Conservation (phyloP, 2,329 filamentous ascomycete genomes). For the Diaporthe sp. region DNA sequence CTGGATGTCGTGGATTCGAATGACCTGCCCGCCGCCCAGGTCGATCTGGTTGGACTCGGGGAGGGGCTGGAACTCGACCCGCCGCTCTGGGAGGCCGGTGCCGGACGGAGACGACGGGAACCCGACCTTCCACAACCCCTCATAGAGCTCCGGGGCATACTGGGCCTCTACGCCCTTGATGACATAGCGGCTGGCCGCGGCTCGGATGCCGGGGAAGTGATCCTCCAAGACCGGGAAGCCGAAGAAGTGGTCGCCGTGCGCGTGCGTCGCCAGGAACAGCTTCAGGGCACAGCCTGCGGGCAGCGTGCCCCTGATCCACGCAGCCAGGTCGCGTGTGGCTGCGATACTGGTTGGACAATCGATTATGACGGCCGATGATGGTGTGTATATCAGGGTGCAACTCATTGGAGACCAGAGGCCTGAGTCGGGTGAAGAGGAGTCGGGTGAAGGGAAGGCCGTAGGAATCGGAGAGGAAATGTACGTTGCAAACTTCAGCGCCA, state of each 20-base stretch:
- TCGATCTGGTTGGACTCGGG: background rate
- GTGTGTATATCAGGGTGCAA: constrained; percentile 9
- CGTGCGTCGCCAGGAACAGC: constrained; percentile 13
- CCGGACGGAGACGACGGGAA: background rate
- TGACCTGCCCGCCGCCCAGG: background rate
- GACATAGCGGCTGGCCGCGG: constrained; percentile 18
- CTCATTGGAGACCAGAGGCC: background rate
- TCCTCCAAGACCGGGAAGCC: constrained; percentile 27
- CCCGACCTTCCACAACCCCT: background rate
- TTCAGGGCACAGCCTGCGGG: constrained; percentile 1
- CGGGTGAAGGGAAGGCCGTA: background rate
- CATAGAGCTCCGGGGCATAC: constrained; percentile 15
- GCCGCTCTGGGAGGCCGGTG: background rate
- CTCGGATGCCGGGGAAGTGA: background rate
- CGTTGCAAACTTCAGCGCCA: constrained; percentile 3
- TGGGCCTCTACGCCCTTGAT: background rate
- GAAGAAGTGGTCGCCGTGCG: constrained; percentile 32
- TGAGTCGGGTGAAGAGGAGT: constrained; percentile 3
- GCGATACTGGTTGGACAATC: constrained; percentile 21
- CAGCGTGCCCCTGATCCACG: constrained; percentile 13
- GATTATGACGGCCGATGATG: background rate
- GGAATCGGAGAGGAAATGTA: background rate
- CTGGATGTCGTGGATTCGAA: background rate
- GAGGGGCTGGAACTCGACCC: background rate
- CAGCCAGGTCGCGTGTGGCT: constrained; percentile 3